These are phyloP conservation scores for Rosa hybrid DNA, from an alignment of 331 rosid species.

Conservation along the genomic window DNA sequence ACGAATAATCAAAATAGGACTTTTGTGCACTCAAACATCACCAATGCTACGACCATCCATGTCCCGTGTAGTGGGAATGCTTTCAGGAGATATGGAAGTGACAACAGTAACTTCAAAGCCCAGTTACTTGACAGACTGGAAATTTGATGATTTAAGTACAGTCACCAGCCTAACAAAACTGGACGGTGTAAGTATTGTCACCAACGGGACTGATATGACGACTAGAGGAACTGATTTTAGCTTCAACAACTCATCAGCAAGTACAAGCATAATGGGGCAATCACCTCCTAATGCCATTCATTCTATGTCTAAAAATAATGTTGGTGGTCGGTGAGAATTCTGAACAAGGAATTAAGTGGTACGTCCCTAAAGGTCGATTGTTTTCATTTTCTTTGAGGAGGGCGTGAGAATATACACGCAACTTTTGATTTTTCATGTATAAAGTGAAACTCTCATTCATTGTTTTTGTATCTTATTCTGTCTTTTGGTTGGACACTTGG, in stretches of 20 bases:
- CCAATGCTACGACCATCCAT: constrained; percentile 65
- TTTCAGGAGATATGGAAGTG: constrained; percentile 68
- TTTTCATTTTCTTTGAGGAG: neutral
- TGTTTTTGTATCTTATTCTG: neutral
- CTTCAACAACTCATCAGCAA: constrained; percentile 29
- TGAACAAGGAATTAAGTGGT: neutral
- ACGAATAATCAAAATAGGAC: constrained; percentile 54
- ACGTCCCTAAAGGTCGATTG: neutral
- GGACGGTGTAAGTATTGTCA: constrained; percentile 16
- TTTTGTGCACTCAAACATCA: constrained; percentile 77
- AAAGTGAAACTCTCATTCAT: neutral
- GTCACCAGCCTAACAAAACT: neutral
- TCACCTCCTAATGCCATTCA: constrained; percentile 28
- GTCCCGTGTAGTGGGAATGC: constrained; percentile 85
- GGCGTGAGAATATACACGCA: neutral
- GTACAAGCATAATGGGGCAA: constrained; percentile 34
- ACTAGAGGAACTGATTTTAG: constrained; percentile 28
- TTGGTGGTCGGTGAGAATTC: too few relatives aligned
- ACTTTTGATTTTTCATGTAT: neutral
- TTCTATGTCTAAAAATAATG: constrained; percentile 32
- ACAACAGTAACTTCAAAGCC: constrained; percentile 55
- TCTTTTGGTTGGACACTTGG: neutral
- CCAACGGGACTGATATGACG: constrained; percentile 8
- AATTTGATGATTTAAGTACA: constrained; percentile 39
- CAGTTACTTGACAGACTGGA: constrained; percentile 67